These are phyloP conservation scores for Cenococcum geophilum DNA, from an alignment of 495 filamentous ascomycete genomes.

Conservation along the genomic window DNA sequence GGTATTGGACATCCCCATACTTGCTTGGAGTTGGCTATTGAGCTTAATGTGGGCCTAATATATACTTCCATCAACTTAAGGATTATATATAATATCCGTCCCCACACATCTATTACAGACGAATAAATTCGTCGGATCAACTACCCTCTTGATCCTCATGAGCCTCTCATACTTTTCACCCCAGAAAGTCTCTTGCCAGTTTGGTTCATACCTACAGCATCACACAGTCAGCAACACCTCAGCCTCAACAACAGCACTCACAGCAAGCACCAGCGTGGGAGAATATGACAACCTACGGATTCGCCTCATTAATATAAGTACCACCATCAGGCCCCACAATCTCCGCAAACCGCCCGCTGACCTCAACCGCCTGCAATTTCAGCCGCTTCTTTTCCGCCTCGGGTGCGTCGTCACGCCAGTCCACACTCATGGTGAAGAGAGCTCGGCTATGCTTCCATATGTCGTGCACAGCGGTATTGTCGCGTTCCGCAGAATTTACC, in stretches of 20 bases:
- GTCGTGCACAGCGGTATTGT: conserved; percentile 8
- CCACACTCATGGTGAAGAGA: conserved; percentile 11
- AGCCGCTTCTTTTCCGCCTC: not conserved
- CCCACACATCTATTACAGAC: conserved; percentile 20
- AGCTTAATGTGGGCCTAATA: too few species aligned
- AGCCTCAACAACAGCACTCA: too few species aligned
- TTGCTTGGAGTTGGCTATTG: too few species aligned
- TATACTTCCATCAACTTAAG: not conserved
- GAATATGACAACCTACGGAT: not conserved
- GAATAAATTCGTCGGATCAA: conserved; percentile 9
- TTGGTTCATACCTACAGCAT: not conserved
- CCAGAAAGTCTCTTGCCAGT: conserved; percentile 9
- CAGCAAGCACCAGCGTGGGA: too few species aligned
- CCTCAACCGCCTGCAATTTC: conserved; percentile 7
- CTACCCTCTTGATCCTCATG: conserved; percentile 4
- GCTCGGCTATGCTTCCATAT: conserved; percentile 8
- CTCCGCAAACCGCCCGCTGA: conserved; percentile 9
- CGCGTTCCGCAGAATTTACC: conserved; percentile 4
- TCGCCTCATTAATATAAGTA: conserved; percentile 11
- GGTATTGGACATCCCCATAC: too few species aligned
- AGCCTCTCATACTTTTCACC: conserved; percentile 11
- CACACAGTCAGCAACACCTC: too few species aligned
- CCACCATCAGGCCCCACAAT: conserved; percentile 12
- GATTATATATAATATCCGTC: conserved; percentile 11
- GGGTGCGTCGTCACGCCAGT: conserved; percentile 12